These are phyloP conservation scores for Hanseniaspora guilliermondii DNA, from an alignment of 805 yeast species.

Conservation along the genomic window DNA sequence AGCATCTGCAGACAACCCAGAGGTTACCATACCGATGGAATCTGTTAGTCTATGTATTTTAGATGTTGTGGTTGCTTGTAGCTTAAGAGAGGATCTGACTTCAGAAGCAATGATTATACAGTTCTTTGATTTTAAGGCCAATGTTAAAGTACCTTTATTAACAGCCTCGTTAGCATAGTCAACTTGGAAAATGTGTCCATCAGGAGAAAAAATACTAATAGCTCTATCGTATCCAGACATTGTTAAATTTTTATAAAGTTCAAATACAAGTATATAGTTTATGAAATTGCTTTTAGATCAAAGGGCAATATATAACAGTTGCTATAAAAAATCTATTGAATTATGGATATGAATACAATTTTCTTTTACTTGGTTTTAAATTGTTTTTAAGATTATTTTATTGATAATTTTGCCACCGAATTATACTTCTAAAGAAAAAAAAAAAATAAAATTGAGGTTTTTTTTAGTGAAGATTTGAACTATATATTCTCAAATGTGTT, in stretches of 20 bases:
- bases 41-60: conserved; percentile 85
- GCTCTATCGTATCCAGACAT: conserved; percentile 99
- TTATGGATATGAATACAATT: no score
- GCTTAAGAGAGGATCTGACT: conserved; percentile 83
- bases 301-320: no score
- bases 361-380: no score
- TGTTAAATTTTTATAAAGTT: neutral
- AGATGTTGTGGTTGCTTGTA: conserved; percentile 90
- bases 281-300: neutral
- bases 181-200: conserved; percentile 97
- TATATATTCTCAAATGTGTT: no score
- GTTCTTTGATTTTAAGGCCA: conserved; percentile 83
- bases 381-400: no score
- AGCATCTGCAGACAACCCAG: conserved; percentile 98
- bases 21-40: conserved; percentile 85
- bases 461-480: no score
- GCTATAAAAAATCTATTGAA: no score
- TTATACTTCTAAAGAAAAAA: no score
- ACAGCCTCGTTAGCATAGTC: conserved; percentile 97
- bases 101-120: conserved; percentile 93
- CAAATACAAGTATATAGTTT: neutral
- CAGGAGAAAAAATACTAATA: conserved; percentile 95
- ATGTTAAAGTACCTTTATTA: conserved; percentile 95
- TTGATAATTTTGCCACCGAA: no score
- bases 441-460: no score